Evolutionary conservation across 805 yeast species (phyloP), one percentile per base, ranked within the genome.

Genomic region (Saccharomyces kudriavzevii): DNA sequence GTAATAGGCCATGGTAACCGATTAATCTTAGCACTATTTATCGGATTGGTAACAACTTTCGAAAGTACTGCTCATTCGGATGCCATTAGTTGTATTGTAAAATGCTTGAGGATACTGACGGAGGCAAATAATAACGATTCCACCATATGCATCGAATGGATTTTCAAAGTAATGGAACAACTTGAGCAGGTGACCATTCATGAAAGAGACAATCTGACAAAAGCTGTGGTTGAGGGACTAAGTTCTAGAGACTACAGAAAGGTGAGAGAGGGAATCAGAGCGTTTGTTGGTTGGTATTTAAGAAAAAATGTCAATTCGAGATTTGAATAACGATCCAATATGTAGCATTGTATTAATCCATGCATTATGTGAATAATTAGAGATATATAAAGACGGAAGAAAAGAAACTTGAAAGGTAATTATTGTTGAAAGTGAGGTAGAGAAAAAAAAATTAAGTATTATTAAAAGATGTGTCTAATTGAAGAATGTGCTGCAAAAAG

Each of bases 211-310:
- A 87, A 86, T 64, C 74, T 90, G 56, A 62, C 84, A 31, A 73
- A 73, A 8, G 76, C 83, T 1, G 74, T 85, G 4, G 76, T 75
- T n/a, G 74, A 71, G 13, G 86, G 94, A 0, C 72, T 88, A 49
- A 77, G 76, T 40, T 81, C 84, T 25, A 84, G 81, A 61, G 91
- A 89, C 68, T 83, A 76, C 67, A 79, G 92, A 66, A 79, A 88
- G 58, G 82, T 89, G 26, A 79, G 96, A 61, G 74, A 82, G 2
- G 77, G 87, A 47, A 73, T 91, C 52, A 80, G 83, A 62, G 92
- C 86, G 65, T 92, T 91, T 65, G 81, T 88, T 43, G 81, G 77
- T 52, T 87, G 96, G 94, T 90, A 89, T 70, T 72, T 84, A 30
- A 75, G 96, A 60, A 85, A 89, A 66, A 86, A 88, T 61, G 78